These are phyloP conservation scores for Chaetoceros tenuissimus DNA, from an alignment of 108 stramenopile species.

Conservation along the genomic window DNA sequence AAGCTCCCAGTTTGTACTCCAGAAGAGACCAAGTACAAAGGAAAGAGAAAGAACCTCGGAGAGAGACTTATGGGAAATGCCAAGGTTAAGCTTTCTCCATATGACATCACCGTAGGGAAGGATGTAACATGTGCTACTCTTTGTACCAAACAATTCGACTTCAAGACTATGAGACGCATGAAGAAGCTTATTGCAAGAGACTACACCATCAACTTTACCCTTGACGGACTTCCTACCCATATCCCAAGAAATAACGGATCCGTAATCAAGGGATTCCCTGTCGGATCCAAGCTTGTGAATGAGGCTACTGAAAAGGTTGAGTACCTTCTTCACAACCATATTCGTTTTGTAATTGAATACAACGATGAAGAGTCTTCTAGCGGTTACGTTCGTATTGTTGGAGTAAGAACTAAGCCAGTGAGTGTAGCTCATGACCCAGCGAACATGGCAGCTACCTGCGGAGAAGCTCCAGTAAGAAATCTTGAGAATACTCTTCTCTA, in stretches of 20 bases:
- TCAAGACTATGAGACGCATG: constrained; percentile 37
- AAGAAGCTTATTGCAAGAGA: constrained; percentile 62
- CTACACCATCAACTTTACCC: constrained; percentile 67
- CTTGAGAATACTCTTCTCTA: neutral
- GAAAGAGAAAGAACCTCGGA: constrained; percentile 27
- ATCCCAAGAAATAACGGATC: constrained; percentile 30
- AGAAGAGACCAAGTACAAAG: neutral
- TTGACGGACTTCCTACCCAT: constrained; percentile 59
- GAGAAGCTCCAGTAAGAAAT: neutral
- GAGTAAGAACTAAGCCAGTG: neutral
- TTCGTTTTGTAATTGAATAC: constrained; percentile 77
- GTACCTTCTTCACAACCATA: constrained; percentile 85
- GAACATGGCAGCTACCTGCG: neutral
- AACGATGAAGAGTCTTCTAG: constrained; percentile 21
- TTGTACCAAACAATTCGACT: constrained; percentile 28
- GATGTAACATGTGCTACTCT: constrained; percentile 31
- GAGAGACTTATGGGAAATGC: constrained; percentile 37
- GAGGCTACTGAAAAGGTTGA: constrained; percentile 35
- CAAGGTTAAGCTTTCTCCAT: constrained; percentile 26
- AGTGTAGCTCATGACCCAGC: neutral
- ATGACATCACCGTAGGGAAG: constrained; percentile 19
- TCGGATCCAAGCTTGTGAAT: constrained; percentile 38
- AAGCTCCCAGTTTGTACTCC: constrained; percentile 78
- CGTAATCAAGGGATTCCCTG: constrained; percentile 40
- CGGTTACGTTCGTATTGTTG: neutral